Base-by-base conservation (phyloP, 805 yeast genomes). In the Candida taoyuanica region DNA sequence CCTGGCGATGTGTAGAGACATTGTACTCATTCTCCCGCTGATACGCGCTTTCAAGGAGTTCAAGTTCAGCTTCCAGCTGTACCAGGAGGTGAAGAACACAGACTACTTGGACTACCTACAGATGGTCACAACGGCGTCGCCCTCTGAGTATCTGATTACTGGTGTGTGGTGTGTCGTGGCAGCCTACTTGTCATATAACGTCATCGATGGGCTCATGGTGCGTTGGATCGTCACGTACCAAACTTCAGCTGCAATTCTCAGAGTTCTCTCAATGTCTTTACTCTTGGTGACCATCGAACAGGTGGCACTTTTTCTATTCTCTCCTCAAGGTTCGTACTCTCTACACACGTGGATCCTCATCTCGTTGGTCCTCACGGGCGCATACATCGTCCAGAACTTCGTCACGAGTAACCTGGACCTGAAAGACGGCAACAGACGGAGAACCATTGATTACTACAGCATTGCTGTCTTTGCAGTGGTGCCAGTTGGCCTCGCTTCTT, bases 381-480 rank as follows among this genome's bases (percentile, higher is more conserved):
- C 84, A 6, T 91, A 81, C 63, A 88, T 85, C 31, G 70, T 81
- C 47, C 98, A 91, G 61, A 87, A 83, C 56, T 91, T 88, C 56
- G 81, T 88, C 46, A 88, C 96, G 11, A 81, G 88, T 39, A 81
- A 83, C 55, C 56, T 83, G 39, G 78, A 77, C 42, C 54, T 61
- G 40, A 59, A 63, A 26, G 49, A 58, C 31, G 70, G 46, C 15
- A 50, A 47, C 18, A 50, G 48, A 28, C 44, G 46, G 29, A 70
- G 96, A 38, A 81, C 88, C 25, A 85, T 89, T 43, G 95, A 91
- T 58, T 69, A 89, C 39, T 86, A 87, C 59, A 85, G 84, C 49
- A 85, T 93, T 34, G 87, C 85, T 1, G 97, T 91, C 2, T 91
- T 86, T 64, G 97, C 98, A 2, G 98, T 91, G 29, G 96, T 91